Percentiles rank a stretch among this genome's conserved stretches.
phyloP scores from a whole-genome alignment of 2,329 filamentous ascomycete genomes.

The Pseudohalonectria lignicola region DNA sequence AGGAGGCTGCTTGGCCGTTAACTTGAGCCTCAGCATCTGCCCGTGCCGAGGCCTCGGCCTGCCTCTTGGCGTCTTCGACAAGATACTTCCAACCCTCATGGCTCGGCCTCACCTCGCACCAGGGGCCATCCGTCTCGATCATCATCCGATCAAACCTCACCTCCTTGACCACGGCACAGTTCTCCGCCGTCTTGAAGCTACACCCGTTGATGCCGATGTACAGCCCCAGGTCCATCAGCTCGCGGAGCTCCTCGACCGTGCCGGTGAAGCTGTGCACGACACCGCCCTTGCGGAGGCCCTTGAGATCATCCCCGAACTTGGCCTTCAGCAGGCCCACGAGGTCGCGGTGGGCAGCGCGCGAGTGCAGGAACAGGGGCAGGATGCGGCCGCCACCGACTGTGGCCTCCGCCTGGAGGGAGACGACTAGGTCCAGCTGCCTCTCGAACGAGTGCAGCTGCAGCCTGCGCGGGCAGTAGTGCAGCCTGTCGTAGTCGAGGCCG shows the following conservation, averaged over 20 bases:
- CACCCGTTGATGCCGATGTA: conserved; percentile 96
- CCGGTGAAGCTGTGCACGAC: conserved; percentile 96
- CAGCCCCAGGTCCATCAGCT: conserved; percentile 68
- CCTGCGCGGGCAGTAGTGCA: conserved; percentile 70
- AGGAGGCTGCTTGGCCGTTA: conserved; percentile 7
- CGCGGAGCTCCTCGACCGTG: conserved; percentile 70
- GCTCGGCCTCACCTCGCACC: conserved; percentile 87
- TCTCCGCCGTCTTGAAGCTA: conserved; percentile 88
- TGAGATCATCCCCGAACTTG: conserved; percentile 45
- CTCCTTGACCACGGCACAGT: conserved; percentile 71
- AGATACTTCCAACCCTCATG: conserved; percentile 74
- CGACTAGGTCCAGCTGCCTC: conserved; percentile 68
- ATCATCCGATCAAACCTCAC: conserved; percentile 74
- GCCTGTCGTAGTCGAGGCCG: conserved; percentile 88
- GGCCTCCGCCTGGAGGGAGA: conserved; percentile 31
- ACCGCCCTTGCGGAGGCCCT: conserved; percentile 60
- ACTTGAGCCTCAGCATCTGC: conserved; percentile 9
- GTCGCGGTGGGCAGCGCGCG: conserved; percentile 73
- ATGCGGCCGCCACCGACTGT: no score
- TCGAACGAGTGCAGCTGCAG: conserved; percentile 79
- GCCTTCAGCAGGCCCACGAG: conserved; percentile 63
- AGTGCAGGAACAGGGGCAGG: conserved; percentile 86
- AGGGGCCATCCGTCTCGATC: conserved; percentile 94
- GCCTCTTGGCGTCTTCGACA: conserved; percentile 25
- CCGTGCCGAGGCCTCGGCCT: conserved; percentile 14